phyloP scores from a whole-genome alignment of 148 eudicot species.

The Rhododendron molle region DNA sequence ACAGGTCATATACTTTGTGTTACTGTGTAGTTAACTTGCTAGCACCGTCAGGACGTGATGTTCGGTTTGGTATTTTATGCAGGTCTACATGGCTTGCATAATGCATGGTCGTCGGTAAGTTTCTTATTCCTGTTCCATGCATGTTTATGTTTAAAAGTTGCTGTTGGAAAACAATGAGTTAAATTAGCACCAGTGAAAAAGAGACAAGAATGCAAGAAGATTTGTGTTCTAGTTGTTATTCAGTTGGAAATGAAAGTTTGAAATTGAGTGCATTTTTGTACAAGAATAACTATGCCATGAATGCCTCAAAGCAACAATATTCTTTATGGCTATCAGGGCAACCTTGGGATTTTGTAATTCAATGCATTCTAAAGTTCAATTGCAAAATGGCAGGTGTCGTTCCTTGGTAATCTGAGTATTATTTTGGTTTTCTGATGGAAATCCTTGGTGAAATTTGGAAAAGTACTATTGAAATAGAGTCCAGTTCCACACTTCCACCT shows the following conservation, averaged over 20 bases:
- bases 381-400: not conserved
- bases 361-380: not conserved
- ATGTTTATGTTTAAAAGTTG: not conserved
- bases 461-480: not conserved
- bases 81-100: constrained; percentile 95
- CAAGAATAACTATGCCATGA: not conserved
- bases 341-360: not conserved
- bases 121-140: not conserved
- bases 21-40: not conserved
- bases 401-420: not conserved
- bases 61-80: constrained; percentile 24
- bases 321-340: not conserved
- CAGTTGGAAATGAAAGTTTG: not conserved
- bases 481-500: not conserved
- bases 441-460: not conserved
- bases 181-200: not conserved
- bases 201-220: not conserved
- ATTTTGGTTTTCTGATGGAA: not conserved
- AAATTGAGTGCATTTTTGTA: not conserved
- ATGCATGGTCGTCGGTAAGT: constrained; percentile 70
- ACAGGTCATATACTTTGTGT: not conserved
- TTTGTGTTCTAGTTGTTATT: not conserved
- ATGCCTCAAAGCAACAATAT: not conserved
- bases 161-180: not conserved
- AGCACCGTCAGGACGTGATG: constrained; percentile 5